Percentiles rank a stretch among this genome's conserved stretches.
Evolutionary conservation across 75 land plant species (phyloP).

Genomic region (Gnetum montanum): DNA sequence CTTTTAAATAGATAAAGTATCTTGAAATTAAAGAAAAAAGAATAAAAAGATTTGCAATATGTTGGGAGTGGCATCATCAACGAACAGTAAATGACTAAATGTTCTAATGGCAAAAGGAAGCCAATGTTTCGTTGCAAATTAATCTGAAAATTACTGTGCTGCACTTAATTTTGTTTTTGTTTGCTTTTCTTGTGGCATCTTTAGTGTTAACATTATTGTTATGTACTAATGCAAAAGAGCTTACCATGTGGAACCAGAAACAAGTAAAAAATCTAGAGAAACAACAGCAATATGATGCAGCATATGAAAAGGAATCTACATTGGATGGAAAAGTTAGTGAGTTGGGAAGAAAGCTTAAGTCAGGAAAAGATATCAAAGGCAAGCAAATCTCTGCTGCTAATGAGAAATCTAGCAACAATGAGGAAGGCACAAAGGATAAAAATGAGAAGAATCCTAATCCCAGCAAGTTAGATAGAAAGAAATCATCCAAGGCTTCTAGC

Average conservation of each 20-base stretch:
- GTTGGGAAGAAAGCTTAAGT: neutral
- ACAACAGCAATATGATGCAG: neutral
- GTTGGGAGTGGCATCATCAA: too few relatives aligned
- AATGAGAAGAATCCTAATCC: neutral
- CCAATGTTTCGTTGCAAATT: too few relatives aligned
- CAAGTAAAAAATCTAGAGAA: neutral
- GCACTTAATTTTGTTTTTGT: neutral
- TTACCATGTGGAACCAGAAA: neutral
- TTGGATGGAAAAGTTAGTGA: neutral
- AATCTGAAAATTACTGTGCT: too few relatives aligned
- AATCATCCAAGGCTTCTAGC: neutral
- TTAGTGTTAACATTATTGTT: too few relatives aligned
- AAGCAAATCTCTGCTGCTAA: neutral
- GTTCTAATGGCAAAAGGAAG: too few relatives aligned
- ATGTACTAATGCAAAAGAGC: too few relatives aligned
- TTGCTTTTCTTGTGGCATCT: neutral
- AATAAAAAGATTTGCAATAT: too few relatives aligned
- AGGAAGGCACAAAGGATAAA: neutral
- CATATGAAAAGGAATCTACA: neutral
- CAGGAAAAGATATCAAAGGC: neutral
- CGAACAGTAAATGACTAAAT: too few relatives aligned
- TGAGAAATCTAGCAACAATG: neutral
- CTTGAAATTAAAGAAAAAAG: too few relatives aligned
- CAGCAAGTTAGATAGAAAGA: neutral
- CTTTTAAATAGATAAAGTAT: too few relatives aligned